Conservation (phyloP, 1,284 basidiomycete species). For the Trametes pubescens region DNA sequence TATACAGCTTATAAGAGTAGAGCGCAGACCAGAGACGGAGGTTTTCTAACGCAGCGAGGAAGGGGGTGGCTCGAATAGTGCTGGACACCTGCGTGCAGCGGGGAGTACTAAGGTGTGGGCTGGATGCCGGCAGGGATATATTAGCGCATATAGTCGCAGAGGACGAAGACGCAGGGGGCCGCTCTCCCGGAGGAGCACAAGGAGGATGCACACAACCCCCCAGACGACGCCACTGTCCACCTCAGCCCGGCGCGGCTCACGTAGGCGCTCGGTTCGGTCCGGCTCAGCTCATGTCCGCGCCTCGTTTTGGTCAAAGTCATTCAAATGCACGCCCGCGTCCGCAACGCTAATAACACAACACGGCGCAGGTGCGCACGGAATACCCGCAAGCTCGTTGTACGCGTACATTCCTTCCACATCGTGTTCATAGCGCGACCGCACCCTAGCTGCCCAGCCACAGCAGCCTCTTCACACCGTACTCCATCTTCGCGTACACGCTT, state of each 20-base stretch:
- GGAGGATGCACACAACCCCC: constrained; percentile 22
- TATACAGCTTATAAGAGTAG: constrained; percentile 37
- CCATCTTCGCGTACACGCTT: constrained; percentile 87
- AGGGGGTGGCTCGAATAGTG: constrained; percentile 17
- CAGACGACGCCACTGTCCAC: constrained; percentile 13
- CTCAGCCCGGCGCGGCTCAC: constrained; percentile 22
- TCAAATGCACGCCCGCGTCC: background rate
- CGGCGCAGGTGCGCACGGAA: constrained; percentile 23
- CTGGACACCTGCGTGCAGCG: constrained; percentile 31
- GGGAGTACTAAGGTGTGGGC: constrained; percentile 24
- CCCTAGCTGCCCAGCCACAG: constrained; percentile 80
- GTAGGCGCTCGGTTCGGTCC: constrained; percentile 19
- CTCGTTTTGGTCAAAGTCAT: constrained; percentile 7
- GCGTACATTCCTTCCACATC: constrained; percentile 24
- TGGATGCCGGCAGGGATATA: constrained; percentile 31
- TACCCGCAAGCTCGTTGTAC: constrained; percentile 14
- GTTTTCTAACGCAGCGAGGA: constrained; percentile 7
- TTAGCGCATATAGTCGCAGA: constrained; percentile 32
- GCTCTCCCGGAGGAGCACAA: constrained; percentile 30
- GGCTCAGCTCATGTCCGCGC: constrained; percentile 21
- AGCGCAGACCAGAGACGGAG: constrained; percentile 11
- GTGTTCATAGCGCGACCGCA: constrained; percentile 6
- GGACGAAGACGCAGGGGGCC: constrained; percentile 25
- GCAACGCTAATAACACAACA: constrained; percentile 11
- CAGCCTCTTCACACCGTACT: constrained; percentile 88